Percentiles rank a stretch among this genome's conserved stretches.
Evolutionary conservation across 2,329 filamentous ascomycete genomes (phyloP).

Genomic region (Neonectria hederae): DNA sequence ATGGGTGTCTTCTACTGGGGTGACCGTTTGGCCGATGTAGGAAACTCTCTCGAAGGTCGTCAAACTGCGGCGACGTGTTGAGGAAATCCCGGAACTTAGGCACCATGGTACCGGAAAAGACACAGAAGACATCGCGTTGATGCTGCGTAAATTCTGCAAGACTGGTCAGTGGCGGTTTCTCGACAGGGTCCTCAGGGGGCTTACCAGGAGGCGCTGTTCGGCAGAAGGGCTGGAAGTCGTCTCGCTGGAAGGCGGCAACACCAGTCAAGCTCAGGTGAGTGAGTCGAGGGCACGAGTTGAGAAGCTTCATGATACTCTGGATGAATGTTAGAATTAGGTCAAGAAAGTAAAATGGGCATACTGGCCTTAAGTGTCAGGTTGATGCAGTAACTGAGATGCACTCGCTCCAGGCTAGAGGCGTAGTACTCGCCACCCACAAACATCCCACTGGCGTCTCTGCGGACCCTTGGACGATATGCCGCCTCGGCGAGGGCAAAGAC

Average conservation of each 20-base stretch:
- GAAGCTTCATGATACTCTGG: slow-evolving; percentile 86
- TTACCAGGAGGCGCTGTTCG: slow-evolving; percentile 81
- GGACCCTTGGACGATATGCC: slow-evolving; percentile 62
- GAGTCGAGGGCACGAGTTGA: slow-evolving; percentile 90
- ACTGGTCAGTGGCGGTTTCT: slow-evolving; percentile 36
- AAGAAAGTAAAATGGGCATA: slow-evolving; percentile 17
- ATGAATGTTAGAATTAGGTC: slow-evolving; percentile 28
- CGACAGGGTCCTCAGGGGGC: slow-evolving; percentile 29
- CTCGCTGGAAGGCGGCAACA: slow-evolving; percentile 86
- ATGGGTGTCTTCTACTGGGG: background rate
- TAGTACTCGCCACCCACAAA: slow-evolving; percentile 62
- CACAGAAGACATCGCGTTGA: slow-evolving; percentile 94
- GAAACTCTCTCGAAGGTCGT: slow-evolving; percentile 52
- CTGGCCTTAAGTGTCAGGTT: slow-evolving; percentile 82
- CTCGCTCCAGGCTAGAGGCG: slow-evolving; percentile 80
- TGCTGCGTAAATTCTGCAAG: slow-evolving; percentile 89
- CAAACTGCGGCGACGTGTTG: slow-evolving; percentile 64
- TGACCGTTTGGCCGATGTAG: slow-evolving; percentile 25
- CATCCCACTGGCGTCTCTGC: slow-evolving; percentile 59
- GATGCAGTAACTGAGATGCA: slow-evolving; percentile 95
- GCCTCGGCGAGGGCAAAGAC: slow-evolving; percentile 85
- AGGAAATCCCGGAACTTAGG: slow-evolving; percentile 79
- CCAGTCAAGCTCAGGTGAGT: slow-evolving; percentile 96
- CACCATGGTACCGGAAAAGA: slow-evolving; percentile 92
- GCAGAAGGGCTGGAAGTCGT: slow-evolving; percentile 86